Evolutionary conservation across 2,329 filamentous ascomycete species (phyloP).

Genomic region (Colletotrichum somersetense): DNA sequence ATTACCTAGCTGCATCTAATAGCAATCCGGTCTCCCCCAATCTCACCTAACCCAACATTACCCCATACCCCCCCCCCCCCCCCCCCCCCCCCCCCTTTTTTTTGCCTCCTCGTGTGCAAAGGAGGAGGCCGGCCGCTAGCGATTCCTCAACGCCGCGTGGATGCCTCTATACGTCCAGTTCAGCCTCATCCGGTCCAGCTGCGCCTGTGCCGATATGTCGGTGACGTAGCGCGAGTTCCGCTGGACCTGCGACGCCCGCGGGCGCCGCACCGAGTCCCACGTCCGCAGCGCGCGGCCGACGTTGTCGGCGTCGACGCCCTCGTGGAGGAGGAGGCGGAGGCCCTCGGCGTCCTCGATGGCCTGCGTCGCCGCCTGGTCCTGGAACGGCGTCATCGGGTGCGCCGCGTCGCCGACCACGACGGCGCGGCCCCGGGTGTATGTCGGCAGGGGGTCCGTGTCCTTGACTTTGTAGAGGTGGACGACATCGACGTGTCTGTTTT

Average conservation of each 20-base stretch:
- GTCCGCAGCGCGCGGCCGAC: slow-evolving; percentile 14
- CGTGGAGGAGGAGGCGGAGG: slow-evolving; percentile 25
- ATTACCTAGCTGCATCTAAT: not conserved
- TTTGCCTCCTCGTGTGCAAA: not conserved
- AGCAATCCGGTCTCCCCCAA: not conserved
- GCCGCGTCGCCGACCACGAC: slow-evolving; percentile 39
- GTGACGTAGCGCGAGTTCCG: slow-evolving; percentile 30
- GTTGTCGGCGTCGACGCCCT: slow-evolving; percentile 6
- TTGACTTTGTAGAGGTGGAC: slow-evolving; percentile 30
- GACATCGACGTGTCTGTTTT: slow-evolving; percentile 15
- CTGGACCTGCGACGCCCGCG: slow-evolving; percentile 39
- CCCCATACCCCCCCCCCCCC: no score
- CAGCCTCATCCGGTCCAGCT: slow-evolving; percentile 35
- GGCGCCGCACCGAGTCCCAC: slow-evolving; percentile 34
- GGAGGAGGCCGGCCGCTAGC: not conserved
- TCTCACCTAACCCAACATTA: not conserved
- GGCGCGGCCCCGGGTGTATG: slow-evolving; percentile 48
- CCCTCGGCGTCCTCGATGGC: slow-evolving; percentile 39
- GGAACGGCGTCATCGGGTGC: slow-evolving; percentile 40
- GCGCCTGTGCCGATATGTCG: slow-evolving; percentile 32
- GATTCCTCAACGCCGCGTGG: slow-evolving; percentile 29
- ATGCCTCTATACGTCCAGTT: slow-evolving; percentile 38
- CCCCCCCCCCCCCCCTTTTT: no score
- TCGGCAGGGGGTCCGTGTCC: slow-evolving; percentile 55
- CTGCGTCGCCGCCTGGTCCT: slow-evolving; percentile 35